A percentile compares a stretch with the other conserved stretches of the same genome.
phyloP scores from a whole-genome alignment of 768 basidiomycete genomes.

The Tulasnella sp. region DNA sequence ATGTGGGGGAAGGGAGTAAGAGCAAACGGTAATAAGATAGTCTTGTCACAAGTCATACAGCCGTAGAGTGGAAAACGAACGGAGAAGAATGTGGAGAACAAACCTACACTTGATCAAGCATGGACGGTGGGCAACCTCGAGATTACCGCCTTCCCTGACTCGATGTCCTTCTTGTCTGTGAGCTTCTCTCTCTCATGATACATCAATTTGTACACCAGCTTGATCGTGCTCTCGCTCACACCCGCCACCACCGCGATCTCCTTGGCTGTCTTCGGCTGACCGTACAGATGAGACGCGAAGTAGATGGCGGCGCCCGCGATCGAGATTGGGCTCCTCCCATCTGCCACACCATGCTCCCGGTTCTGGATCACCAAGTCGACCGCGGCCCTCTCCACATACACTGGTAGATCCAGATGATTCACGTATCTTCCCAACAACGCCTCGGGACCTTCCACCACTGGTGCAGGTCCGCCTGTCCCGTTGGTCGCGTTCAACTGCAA shows the following conservation, averaged over 20 bases:
- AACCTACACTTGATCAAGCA: not conserved
- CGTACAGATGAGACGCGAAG: conserved; percentile 79
- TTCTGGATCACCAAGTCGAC: conserved; percentile 72
- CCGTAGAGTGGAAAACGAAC: not conserved
- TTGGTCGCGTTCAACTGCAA: conserved; percentile 66
- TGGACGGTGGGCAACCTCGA: conserved; percentile 18
- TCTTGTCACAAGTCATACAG: not conserved
- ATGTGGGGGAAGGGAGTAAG: not conserved
- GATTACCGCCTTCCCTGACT: conserved; percentile 37
- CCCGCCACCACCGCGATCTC: conserved; percentile 88
- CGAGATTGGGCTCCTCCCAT: conserved; percentile 92
- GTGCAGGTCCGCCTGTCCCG: conserved; percentile 36
- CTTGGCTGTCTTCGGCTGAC: conserved; percentile 58
- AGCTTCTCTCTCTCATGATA: conserved; percentile 61
- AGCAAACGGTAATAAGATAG: not conserved
- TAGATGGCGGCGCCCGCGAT: conserved; percentile 96
- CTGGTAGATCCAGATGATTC: conserved; percentile 78
- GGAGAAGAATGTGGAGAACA: not conserved
- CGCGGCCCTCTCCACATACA: conserved; percentile 73
- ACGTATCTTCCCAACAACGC: conserved; percentile 78
- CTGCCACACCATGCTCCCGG: conserved; percentile 75
- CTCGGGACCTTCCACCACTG: not conserved
- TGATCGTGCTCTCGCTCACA: conserved; percentile 92
- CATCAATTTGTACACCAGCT: conserved; percentile 74
- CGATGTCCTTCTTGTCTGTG: conserved; percentile 79